Conservation (phyloP, 345 rosid genomes). For the Viola odorata region DNA sequence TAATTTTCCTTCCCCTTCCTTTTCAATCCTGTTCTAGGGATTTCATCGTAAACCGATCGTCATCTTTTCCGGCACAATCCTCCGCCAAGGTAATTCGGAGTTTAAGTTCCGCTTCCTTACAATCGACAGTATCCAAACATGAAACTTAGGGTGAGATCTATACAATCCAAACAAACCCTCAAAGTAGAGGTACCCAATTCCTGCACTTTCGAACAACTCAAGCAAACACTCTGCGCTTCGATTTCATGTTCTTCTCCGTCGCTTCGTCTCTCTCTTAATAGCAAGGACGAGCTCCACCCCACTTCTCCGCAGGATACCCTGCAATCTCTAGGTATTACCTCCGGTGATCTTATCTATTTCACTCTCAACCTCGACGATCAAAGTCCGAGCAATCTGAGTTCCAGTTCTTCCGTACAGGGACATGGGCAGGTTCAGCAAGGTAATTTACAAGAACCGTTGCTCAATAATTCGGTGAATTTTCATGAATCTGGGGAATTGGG, state of each 20-base stretch:
- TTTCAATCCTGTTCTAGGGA: too few relatives aligned
- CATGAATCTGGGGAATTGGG: background rate
- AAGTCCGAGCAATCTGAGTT: background rate
- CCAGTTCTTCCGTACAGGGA: background rate
- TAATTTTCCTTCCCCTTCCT: too few relatives aligned
- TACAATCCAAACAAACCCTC: slow-evolving; percentile 44
- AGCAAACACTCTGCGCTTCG: slow-evolving; percentile 22
- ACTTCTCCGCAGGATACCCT: slow-evolving; percentile 42
- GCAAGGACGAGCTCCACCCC: slow-evolving; percentile 49
- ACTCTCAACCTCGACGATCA: slow-evolving; percentile 30
- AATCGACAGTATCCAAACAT: slow-evolving; percentile 11
- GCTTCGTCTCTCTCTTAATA: slow-evolving; percentile 60
- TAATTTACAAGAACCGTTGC: background rate
- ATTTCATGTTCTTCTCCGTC: slow-evolving; percentile 22
- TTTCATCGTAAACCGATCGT: too few relatives aligned
- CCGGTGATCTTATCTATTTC: slow-evolving; percentile 69
- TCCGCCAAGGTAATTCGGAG: too few relatives aligned
- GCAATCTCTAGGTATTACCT: slow-evolving; percentile 51
- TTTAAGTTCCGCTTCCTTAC: too few relatives aligned
- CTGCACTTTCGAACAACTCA: slow-evolving; percentile 35
- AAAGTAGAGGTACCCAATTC: slow-evolving; percentile 44
- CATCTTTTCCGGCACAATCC: too few relatives aligned
- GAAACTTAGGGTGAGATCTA: slow-evolving; percentile 60
- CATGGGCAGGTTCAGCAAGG: background rate
- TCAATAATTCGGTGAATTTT: background rate